phyloP scores from a whole-genome alignment of 1,139 yeast species.

The Candida freyschussii region DNA sequence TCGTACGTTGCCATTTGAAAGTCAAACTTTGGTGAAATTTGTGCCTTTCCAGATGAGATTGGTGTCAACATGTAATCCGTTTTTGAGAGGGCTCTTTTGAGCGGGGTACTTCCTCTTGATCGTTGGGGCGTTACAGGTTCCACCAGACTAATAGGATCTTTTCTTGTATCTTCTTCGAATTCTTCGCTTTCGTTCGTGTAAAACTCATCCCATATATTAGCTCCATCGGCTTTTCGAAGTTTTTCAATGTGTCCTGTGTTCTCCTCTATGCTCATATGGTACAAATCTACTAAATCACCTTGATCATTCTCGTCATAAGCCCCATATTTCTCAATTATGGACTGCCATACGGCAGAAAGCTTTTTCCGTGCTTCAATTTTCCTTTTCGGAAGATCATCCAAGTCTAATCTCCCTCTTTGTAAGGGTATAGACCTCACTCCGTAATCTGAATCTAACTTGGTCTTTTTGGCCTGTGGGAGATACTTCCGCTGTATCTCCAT shows the following conservation, averaged over 20 bases:
- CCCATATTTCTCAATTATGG: slow-evolving; percentile 50
- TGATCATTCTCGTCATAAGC: slow-evolving; percentile 42
- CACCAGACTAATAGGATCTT: too few species aligned
- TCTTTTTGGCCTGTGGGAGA: slow-evolving; percentile 2
- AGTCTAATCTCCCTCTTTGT: slow-evolving; percentile 4
- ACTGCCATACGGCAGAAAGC: slow-evolving; percentile 38
- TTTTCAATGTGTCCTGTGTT: slow-evolving; percentile 51
- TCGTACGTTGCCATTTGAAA: too few species aligned
- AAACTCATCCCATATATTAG: slow-evolving; percentile 20
- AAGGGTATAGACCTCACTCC: slow-evolving; percentile 3
- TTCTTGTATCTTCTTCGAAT: too few species aligned
- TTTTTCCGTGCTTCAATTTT: slow-evolving; percentile 21
- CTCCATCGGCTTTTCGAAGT: slow-evolving; percentile 5
- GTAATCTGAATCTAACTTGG: not conserved
- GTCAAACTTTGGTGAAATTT: too few species aligned
- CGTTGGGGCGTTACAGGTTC: too few species aligned
- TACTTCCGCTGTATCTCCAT: slow-evolving; percentile 9
- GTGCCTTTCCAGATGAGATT: too few species aligned
- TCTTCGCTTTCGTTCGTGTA: too few species aligned
- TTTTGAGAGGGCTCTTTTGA: too few species aligned
- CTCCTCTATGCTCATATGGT: slow-evolving; percentile 47
- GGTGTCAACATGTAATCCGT: too few species aligned
- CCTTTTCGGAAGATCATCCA: slow-evolving; percentile 4
- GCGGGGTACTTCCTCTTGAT: too few species aligned
- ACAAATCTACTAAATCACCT: slow-evolving; percentile 60